Conservation (phyloP, 2,329 filamentous ascomycete genomes). For the Fusarium denticulatum region DNA sequence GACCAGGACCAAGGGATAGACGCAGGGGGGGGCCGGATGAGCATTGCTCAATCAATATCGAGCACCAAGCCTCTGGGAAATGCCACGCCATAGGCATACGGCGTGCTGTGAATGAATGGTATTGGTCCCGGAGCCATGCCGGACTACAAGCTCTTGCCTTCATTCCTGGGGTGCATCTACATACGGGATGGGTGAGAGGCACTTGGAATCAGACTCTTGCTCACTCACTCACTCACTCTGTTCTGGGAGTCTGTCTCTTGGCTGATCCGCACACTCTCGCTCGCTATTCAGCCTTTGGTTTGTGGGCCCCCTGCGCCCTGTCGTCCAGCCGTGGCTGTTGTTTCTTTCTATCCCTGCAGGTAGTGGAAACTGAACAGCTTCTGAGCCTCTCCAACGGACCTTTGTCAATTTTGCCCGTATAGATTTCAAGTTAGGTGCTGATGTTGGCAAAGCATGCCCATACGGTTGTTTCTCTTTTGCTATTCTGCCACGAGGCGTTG, state of each 20-base stretch:
- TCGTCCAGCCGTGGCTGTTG: constrained; percentile 19
- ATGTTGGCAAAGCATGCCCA: constrained; percentile 13
- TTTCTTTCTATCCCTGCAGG: constrained; percentile 27
- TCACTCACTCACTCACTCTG: not conserved
- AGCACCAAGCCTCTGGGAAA: constrained; percentile 22
- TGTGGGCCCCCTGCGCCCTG: constrained; percentile 6
- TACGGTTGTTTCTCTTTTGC: not conserved
- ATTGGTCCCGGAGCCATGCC: constrained; percentile 23
- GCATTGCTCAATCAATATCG: constrained; percentile 5
- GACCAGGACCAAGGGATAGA: constrained; percentile 27
- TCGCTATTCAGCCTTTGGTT: constrained; percentile 10
- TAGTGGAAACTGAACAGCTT: constrained; percentile 25
- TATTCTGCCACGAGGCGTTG: not conserved
- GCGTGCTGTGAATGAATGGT: not conserved
- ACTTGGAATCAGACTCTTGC: constrained; percentile 10
- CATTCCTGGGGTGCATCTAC: constrained; percentile 32
- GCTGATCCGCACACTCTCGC: constrained; percentile 21
- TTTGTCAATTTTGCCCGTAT: constrained; percentile 3
- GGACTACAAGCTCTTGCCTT: constrained; percentile 20
- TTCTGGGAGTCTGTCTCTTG: not conserved
- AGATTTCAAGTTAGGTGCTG: not conserved
- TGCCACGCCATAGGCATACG: constrained; percentile 18
- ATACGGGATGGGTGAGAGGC: constrained; percentile 4
- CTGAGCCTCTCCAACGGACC: not conserved
- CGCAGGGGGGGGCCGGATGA: constrained; percentile 23